Percentiles rank a stretch among this genome's conserved stretches.
phyloP scores from a whole-genome alignment of 2,329 filamentous ascomycete species.

The Epichloe elymi region DNA sequence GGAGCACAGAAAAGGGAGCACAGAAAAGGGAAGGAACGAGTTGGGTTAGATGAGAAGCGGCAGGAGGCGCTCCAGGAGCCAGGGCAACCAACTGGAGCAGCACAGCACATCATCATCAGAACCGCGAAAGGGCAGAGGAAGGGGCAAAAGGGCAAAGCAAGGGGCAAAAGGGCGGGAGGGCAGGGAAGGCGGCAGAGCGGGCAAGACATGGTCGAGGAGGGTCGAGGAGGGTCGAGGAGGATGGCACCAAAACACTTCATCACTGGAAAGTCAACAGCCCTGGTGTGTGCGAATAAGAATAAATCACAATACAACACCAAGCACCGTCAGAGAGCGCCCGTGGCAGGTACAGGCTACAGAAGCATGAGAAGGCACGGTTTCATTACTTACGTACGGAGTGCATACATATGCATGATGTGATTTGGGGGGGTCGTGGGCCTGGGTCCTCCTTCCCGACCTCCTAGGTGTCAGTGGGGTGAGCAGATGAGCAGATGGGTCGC shows the following conservation, averaged over 20 bases:
- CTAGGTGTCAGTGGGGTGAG: too few species aligned
- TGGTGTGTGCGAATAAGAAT: neutral
- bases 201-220: neutral
- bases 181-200: neutral
- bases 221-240: neutral
- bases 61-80: neutral
- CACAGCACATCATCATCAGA: too few species aligned
- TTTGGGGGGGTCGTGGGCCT: too few species aligned
- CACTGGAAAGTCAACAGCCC: neutral
- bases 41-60: neutral
- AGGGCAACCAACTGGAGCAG: too few species aligned
- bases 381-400: neutral
- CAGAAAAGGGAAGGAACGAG: neutral
- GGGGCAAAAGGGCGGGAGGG: neutral
- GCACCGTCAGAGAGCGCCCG: neutral
- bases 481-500: too few species aligned
- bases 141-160: too few species aligned
- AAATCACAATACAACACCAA: neutral
- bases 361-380: too few species aligned
- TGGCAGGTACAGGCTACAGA: neutral
- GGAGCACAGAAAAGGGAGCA: neutral
- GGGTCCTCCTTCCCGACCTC: too few species aligned
- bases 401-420: too few species aligned
- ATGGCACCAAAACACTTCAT: neutral
- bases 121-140: too few species aligned